Conservation (phyloP, 2,329 filamentous ascomycete species). For the Trichoderma cornu-damae region DNA sequence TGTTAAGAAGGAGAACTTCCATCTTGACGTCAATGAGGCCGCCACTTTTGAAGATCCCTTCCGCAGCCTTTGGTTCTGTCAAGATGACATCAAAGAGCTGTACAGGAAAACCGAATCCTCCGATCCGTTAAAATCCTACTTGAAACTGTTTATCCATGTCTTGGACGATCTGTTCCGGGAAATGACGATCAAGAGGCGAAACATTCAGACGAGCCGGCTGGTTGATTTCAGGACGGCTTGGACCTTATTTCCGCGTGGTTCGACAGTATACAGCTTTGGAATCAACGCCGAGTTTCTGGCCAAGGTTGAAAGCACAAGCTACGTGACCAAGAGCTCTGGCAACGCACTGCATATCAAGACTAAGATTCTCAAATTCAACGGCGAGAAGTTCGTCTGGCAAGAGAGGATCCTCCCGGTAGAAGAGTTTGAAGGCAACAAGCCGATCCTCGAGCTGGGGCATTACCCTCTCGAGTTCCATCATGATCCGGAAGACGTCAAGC, state of each 20-base stretch:
- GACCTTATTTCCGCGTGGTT: constrained; percentile 40
- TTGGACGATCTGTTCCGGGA: constrained; percentile 42
- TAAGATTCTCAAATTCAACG: constrained; percentile 38
- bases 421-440: constrained; percentile 37
- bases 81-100: constrained; percentile 38
- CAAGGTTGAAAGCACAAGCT: constrained; percentile 35
- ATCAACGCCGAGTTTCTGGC: constrained; percentile 39
- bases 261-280: constrained; percentile 36
- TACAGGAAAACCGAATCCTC: constrained; percentile 26
- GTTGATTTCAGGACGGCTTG: constrained; percentile 41
- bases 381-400: constrained; percentile 39
- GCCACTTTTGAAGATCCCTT: constrained; percentile 39
- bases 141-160: constrained; percentile 38
- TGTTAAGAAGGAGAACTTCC: constrained; percentile 38
- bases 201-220: constrained; percentile 35
- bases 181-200: constrained; percentile 33
- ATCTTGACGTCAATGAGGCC: constrained; percentile 35
- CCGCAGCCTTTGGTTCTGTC: constrained; percentile 40
- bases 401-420: constrained; percentile 30
- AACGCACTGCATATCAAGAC: constrained; percentile 27
- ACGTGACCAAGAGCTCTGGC: constrained; percentile 21
- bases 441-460: constrained; percentile 36
- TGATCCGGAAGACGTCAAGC: constrained; percentile 28
- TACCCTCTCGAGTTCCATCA: constrained; percentile 36
- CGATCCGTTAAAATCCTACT: constrained; percentile 32